Evolutionary conservation across 1,284 basidiomycete species (phyloP).

Genomic region (Hypsizygus ulmarius): DNA sequence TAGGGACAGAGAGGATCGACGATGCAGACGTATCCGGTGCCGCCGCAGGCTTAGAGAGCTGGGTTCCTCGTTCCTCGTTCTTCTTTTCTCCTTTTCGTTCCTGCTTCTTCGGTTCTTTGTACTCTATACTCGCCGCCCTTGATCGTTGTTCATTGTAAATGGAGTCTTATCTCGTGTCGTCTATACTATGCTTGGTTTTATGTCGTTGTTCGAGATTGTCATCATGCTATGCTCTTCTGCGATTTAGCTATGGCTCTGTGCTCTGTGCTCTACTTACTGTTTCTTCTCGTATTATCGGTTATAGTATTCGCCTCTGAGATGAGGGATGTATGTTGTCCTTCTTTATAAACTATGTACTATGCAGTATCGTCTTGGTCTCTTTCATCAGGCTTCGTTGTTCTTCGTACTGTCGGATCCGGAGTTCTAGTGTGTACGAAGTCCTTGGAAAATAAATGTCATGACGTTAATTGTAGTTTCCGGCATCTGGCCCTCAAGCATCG

Average conservation of each 20-base stretch:
- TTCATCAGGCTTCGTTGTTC: no score
- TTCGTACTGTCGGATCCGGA: not conserved
- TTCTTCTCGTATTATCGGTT: not conserved
- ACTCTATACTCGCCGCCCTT: not conserved
- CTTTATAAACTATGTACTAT: slow-evolving; percentile 14
- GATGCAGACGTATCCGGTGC: slow-evolving; percentile 10
- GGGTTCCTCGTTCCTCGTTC: not conserved
- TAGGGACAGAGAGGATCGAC: slow-evolving; percentile 8
- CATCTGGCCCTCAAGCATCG: no score
- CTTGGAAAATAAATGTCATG: no score
- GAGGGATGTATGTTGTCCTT: no score
- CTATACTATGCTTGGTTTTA: slow-evolving; percentile 2
- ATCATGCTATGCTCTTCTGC: slow-evolving; percentile 1
- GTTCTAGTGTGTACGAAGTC: no score
- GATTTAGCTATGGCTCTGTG: no score
- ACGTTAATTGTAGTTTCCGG: no score
- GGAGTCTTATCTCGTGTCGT: not conserved
- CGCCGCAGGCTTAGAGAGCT: slow-evolving; percentile 11
- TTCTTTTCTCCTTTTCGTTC: not conserved
- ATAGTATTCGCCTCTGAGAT: not conserved
- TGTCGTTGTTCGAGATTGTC: slow-evolving; percentile 1
- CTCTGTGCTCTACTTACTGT: not conserved
- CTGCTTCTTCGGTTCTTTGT: not conserved
- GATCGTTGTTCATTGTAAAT: not conserved
- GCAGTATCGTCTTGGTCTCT: not conserved